Conservation (phyloP, 805 yeast genomes). For the Metschnikowia hibisci region DNA sequence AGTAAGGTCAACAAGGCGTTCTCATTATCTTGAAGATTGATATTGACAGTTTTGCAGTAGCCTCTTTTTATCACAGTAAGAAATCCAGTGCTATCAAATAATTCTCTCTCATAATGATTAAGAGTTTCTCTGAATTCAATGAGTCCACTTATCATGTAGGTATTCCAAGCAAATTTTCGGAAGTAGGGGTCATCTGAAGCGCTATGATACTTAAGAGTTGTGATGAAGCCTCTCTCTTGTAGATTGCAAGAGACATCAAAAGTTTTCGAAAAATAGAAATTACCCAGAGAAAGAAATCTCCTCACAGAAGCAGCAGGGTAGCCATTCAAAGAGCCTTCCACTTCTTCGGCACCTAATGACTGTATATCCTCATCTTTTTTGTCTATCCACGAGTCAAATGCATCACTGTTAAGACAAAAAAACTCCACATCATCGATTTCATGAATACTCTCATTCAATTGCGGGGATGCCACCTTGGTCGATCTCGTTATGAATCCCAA, state of each 20-base stretch:
- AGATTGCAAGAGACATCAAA: slow-evolving; percentile 44
- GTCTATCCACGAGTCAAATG: slow-evolving; percentile 42
- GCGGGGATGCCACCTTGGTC: slow-evolving; percentile 56
- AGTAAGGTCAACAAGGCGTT: slow-evolving; percentile 45
- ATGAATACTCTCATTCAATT: slow-evolving; percentile 49
- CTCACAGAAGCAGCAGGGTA: slow-evolving; percentile 44
- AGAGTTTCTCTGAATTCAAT: slow-evolving; percentile 45
- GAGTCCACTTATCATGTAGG: slow-evolving; percentile 43
- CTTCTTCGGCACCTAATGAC: slow-evolving; percentile 14
- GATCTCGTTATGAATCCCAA: slow-evolving; percentile 56
- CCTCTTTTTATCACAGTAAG: slow-evolving; percentile 49
- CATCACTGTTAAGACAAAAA: slow-evolving; percentile 56
- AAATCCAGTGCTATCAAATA: slow-evolving; percentile 47
- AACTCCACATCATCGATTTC: slow-evolving; percentile 60
- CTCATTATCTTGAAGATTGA: slow-evolving; percentile 25
- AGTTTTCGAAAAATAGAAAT: slow-evolving; percentile 46
- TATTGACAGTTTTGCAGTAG: slow-evolving; percentile 44
- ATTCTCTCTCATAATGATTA: slow-evolving; percentile 33
- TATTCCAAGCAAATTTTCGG: slow-evolving; percentile 50
- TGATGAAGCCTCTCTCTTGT: slow-evolving; percentile 41
- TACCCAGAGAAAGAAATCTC: slow-evolving; percentile 42
- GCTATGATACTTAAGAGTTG: slow-evolving; percentile 23
- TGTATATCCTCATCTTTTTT: slow-evolving; percentile 11
- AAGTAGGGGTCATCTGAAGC: slow-evolving; percentile 36
- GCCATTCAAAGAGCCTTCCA: slow-evolving; percentile 17